Evolutionary conservation across 106 monocot genomes (phyloP), one percentile per base, ranked within the genome.

Genomic region (Dioscorea alata): DNA sequence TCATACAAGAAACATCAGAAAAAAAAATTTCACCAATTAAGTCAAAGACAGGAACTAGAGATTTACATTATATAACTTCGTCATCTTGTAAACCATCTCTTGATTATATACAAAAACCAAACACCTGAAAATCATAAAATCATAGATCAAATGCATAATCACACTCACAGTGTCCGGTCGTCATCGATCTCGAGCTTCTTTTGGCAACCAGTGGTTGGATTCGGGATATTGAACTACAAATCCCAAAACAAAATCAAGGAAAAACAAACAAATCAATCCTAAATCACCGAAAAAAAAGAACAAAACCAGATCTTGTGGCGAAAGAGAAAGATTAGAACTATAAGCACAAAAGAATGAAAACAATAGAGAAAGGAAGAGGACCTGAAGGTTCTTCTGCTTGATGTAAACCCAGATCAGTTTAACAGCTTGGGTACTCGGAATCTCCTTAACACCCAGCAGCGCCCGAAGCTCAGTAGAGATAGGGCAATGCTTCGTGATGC

Each of bases 141-240:
- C 18, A 54, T 5, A 34, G 4, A 32, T 5, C 2, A 65, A 42
- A 7, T 5, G 14, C 12, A 60, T 60, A 57, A 22, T 12, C 8
- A 23, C 32, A 32, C 83, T 76, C 62, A 87, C 86, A 83, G 83
- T 69, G 83, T 87, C 74, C 76, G 86, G n/a, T 87, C 80, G 53
- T 83, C 83, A 54, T 87, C 86, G 33, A 87, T 87, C 67, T 87
- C 86, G 13, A 87, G 66, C 80, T 87, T 87, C 71, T 83, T 87
- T 76, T 87, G 83, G 71, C 80, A 87, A 22, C 86, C 86, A 61
- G 86, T 80, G 12, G 83, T 83, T 20, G 86, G 86, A 49, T 87
- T 76, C n/a, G 79, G 83, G 70, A 87, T 80, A 24, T 87, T 87
- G 59, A 87, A 87, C 86, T 79, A 82, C 12, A 74, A 59, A 69